These are phyloP conservation scores for Globisporangium solare DNA, from an alignment of 352 stramenopile genomes.

Conservation along the genomic window DNA sequence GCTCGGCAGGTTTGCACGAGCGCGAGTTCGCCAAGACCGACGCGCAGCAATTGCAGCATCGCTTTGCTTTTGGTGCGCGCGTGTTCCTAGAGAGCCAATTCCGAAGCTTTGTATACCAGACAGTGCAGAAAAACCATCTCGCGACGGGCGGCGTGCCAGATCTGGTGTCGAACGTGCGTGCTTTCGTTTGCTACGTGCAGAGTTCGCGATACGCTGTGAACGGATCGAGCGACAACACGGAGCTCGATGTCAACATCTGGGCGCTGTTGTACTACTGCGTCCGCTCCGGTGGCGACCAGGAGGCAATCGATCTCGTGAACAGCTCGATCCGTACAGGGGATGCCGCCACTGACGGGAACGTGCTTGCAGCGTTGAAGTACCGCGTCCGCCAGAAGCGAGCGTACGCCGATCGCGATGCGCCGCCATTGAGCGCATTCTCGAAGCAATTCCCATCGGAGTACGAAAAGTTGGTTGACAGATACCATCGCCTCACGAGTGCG, in stretches of 20 bases:
- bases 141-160: slow-evolving; percentile 67
- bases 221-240: slow-evolving; percentile 16
- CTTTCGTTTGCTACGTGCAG: slow-evolving; percentile 74
- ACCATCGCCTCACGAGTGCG: slow-evolving; percentile 62
- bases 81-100: slow-evolving; percentile 81
- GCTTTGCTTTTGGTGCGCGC: slow-evolving; percentile 61
- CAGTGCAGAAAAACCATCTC: slow-evolving; percentile 66
- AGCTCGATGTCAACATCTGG: slow-evolving; percentile 56
- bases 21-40: slow-evolving; percentile 49
- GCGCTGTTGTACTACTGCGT: slow-evolving; percentile 78
- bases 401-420: slow-evolving; percentile 29
- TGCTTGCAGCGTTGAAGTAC: slow-evolving; percentile 57
- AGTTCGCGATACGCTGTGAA: slow-evolving; percentile 54
- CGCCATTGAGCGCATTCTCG: slow-evolving; percentile 45
- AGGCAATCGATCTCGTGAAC: slow-evolving; percentile 53
- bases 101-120: slow-evolving; percentile 71
- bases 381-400: slow-evolving; percentile 54
- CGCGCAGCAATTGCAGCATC: slow-evolving; percentile 36
- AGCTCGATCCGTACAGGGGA: slow-evolving; percentile 38
- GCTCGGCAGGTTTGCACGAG: slow-evolving; percentile 32
- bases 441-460: slow-evolving; percentile 70
- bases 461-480: slow-evolving; percentile 53
- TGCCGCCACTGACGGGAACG: slow-evolving; percentile 44
- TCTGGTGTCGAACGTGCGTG: slow-evolving; percentile 65
- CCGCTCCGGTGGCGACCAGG: slow-evolving; percentile 63